Conservation (phyloP, 495 filamentous ascomycete species). For the Paragyromitra xinjiangensis region DNA sequence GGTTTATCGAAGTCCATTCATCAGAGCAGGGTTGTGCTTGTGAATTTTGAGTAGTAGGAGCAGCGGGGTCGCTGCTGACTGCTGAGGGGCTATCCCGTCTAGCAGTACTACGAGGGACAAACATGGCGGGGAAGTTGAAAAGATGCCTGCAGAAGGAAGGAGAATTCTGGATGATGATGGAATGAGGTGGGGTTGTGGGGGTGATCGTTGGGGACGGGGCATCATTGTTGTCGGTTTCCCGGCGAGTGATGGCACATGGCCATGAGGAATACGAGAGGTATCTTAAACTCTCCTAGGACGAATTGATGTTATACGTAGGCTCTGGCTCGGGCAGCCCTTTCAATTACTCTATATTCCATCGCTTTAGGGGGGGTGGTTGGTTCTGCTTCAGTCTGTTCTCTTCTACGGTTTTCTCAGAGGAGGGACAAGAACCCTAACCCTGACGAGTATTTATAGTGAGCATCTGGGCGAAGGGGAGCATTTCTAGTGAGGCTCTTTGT, state of each 20-base stretch:
- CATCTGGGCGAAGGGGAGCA: no score
- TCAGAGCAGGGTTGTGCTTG: not conserved
- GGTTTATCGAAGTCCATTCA: not conserved
- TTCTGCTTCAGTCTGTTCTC: not conserved
- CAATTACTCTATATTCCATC: not conserved
- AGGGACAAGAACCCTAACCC: no score
- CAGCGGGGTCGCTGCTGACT: not conserved
- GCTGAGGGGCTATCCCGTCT: not conserved
- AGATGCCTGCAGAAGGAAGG: not conserved
- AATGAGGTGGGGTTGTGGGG: not conserved
- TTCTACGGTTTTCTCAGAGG: no score
- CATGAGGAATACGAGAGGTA: not conserved
- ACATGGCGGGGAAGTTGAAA: not conserved
- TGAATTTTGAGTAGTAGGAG: not conserved
- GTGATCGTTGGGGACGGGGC: not conserved
- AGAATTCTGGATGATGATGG: not conserved
- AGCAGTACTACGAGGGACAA: not conserved
- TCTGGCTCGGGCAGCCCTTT: not conserved
- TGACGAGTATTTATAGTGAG: no score
- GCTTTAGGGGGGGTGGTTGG: not conserved
- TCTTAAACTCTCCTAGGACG: not conserved
- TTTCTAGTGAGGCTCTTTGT: no score
- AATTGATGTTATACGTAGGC: not conserved
- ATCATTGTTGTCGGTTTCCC: not conserved
- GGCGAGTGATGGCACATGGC: constrained; percentile 7